Conservation (phyloP, 306 rosid genomes). For the Erythrophleum fordii region DNA sequence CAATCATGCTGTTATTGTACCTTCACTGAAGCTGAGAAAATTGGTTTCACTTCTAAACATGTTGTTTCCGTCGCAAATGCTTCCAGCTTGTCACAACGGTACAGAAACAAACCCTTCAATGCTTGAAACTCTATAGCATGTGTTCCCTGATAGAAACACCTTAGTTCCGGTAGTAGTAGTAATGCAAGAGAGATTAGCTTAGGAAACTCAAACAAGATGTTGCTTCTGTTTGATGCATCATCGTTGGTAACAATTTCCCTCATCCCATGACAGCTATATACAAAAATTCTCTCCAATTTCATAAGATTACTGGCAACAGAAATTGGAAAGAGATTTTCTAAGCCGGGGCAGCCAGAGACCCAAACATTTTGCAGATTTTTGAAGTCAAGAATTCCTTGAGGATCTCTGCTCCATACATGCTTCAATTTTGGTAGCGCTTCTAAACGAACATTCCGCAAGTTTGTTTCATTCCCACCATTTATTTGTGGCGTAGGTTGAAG, state of each 20-base stretch:
- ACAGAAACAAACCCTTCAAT: neutral
- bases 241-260: neutral
- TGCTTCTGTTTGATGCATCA: neutral
- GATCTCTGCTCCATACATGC: conserved; percentile 35
- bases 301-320: conserved; percentile 29
- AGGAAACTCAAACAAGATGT: neutral
- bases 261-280: fast-evolving
- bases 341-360: neutral
- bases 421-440: conserved; percentile 19
- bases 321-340: neutral
- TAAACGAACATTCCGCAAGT: neutral
- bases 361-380: neutral
- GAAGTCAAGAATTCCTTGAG: conserved; percentile 11
- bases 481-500: neutral
- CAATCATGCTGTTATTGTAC: too few relatives aligned
- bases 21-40: neutral
- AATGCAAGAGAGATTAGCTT: neutral
- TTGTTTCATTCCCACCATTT: neutral
- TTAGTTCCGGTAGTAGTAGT: neutral
- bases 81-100: conserved; percentile 3
- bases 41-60: neutral
- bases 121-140: conserved; percentile 8
- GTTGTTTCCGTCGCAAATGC: neutral
- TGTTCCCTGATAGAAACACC: neutral
- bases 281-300: neutral